Percentiles rank a stretch among this genome's conserved stretches.
Evolutionary conservation across 2,329 filamentous ascomycete genomes (phyloP).

Genomic region (Trichoderma citrinoviride): DNA sequence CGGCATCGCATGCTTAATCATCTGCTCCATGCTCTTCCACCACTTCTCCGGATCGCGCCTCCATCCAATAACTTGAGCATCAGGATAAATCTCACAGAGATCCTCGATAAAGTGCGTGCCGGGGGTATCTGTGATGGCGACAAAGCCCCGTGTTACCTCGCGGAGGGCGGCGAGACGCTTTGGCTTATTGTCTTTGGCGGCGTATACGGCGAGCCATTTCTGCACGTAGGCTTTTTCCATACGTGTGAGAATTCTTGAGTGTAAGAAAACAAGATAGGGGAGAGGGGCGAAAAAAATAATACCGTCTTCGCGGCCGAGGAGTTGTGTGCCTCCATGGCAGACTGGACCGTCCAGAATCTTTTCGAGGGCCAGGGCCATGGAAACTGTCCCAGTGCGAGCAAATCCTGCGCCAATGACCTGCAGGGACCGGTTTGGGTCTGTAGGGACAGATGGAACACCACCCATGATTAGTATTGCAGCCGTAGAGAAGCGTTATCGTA

Average conservation of each 20-base stretch:
- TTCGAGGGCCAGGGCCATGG: constrained; percentile 46
- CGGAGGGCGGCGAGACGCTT: constrained; percentile 33
- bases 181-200: constrained; percentile 7
- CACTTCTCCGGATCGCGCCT: constrained; percentile 37
- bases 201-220: no score
- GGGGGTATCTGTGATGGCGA: constrained; percentile 45
- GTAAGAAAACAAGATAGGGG: no score
- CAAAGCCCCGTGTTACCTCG: constrained; percentile 42
- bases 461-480: no score
- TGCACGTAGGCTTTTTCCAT: no score
- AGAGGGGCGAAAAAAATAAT: not conserved
- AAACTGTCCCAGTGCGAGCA: constrained; percentile 38
- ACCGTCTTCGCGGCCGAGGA: constrained; percentile 38
- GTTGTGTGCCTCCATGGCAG: constrained; percentile 47
- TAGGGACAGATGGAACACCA: no score
- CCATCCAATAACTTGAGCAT: constrained; percentile 46
- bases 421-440: no score
- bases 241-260: no score
- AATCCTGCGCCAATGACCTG: constrained; percentile 45
- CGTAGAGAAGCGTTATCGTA: no score
- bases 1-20: no score
- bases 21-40: constrained; percentile 33
- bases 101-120: constrained; percentile 43
- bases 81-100: constrained; percentile 46
- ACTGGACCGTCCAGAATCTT: constrained; percentile 48